Evolutionary conservation across 2,329 filamentous ascomycete genomes (phyloP).

Genomic region (Calonectria henricotiae): DNA sequence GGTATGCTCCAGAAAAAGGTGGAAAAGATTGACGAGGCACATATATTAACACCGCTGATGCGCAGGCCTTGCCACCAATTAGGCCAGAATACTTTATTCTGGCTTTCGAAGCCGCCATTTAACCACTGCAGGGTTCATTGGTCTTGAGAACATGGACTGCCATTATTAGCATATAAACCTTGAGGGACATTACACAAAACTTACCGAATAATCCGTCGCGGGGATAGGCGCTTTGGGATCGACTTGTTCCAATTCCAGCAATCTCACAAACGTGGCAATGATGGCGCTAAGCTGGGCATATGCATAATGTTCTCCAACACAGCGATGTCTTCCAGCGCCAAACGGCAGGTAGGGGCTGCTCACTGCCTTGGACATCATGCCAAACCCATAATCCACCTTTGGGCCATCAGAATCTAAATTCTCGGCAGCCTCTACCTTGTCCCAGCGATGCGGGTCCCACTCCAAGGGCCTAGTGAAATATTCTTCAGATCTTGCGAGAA

Average conservation of each 20-base stretch:
- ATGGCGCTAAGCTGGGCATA: slow-evolving; percentile 93
- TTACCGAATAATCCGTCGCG: slow-evolving; percentile 75
- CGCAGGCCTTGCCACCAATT: too few relatives aligned
- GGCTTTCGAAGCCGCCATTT: slow-evolving; percentile 42
- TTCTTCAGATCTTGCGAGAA: slow-evolving; percentile 78
- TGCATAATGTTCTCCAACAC: slow-evolving; percentile 97
- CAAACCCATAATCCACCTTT: slow-evolving; percentile 95
- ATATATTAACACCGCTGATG: neutral
- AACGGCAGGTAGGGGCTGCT: slow-evolving; percentile 94
- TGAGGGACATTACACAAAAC: accelerated
- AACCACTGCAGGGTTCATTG: slow-evolving; percentile 46
- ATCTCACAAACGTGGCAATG: slow-evolving; percentile 80
- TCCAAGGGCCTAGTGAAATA: slow-evolving; percentile 86
- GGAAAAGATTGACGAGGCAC: too few relatives aligned
- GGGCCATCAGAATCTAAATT: slow-evolving; percentile 75
- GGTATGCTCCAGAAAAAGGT: too few relatives aligned
- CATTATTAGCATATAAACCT: neutral
- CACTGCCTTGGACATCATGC: slow-evolving; percentile 90
- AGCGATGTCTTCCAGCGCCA: slow-evolving; percentile 93
- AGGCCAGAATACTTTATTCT: neutral
- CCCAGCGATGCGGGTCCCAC: slow-evolving; percentile 96
- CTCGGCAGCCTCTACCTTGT: slow-evolving; percentile 62
- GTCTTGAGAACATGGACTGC: slow-evolving; percentile 49
- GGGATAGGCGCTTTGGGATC: slow-evolving; percentile 75
- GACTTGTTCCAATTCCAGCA: slow-evolving; percentile 77